phyloP scores from a whole-genome alignment of 2,329 filamentous ascomycete genomes.

The Colletotrichum sidae region DNA sequence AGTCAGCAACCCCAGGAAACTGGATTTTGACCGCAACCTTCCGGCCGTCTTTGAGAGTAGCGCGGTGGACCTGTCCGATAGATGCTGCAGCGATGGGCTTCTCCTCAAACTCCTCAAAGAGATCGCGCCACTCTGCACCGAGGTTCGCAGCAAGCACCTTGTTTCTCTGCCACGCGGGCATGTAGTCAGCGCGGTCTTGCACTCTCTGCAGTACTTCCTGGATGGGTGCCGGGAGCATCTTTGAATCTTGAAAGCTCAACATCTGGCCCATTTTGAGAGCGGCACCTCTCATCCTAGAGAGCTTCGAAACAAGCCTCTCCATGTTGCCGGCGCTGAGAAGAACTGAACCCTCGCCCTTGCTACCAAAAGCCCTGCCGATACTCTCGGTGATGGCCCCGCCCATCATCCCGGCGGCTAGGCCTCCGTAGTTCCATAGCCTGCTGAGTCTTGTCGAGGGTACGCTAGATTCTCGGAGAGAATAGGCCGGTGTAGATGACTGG shows the following conservation, averaged over 20 bases:
- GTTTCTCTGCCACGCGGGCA: slow-evolving; percentile 94
- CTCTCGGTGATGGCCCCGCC: slow-evolving; percentile 90
- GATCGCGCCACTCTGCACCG: slow-evolving; percentile 83
- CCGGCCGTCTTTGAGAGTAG: slow-evolving; percentile 78
- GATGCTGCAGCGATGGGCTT: slow-evolving; percentile 94
- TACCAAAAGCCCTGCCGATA: slow-evolving; percentile 82
- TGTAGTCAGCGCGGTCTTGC: slow-evolving; percentile 96
- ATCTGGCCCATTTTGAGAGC: slow-evolving; percentile 98
- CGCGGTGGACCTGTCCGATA: slow-evolving; percentile 95
- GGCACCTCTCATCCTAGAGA: slow-evolving; percentile 96
- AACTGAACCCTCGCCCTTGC: slow-evolving; percentile 76
- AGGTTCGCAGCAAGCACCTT: slow-evolving; percentile 84
- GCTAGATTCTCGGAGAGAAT: slow-evolving; percentile 86
- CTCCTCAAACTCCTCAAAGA: slow-evolving; percentile 89
- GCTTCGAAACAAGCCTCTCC: slow-evolving; percentile 90
- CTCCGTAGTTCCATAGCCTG: slow-evolving; percentile 93
- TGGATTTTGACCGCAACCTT: slow-evolving; percentile 96
- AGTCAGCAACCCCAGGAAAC: slow-evolving; percentile 94
- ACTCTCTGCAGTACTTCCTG: slow-evolving; percentile 93
- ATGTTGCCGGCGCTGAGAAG: slow-evolving; percentile 92
- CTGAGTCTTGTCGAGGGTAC: slow-evolving; percentile 90
- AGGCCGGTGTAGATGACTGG: slow-evolving; percentile 14
- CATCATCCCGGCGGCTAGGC: slow-evolving; percentile 94
- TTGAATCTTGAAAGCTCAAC: slow-evolving; percentile 97
- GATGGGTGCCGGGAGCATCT: slow-evolving; percentile 89